phyloP scores from a whole-genome alignment of 352 stramenopile genomes.

The Aphanomyces invadans region DNA sequence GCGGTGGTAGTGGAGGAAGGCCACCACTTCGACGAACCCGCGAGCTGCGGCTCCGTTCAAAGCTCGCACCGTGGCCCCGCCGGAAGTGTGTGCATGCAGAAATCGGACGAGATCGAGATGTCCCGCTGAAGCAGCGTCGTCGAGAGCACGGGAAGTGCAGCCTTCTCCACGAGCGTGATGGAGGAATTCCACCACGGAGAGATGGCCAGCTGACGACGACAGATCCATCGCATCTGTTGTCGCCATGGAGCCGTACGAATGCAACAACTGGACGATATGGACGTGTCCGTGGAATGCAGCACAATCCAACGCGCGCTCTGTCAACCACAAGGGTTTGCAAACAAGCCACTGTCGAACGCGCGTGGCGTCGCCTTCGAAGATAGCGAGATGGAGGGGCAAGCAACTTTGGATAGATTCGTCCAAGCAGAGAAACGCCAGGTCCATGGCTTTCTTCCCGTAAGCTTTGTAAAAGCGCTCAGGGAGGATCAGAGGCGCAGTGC shows the following conservation, averaged over 20 bases:
- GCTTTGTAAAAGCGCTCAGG: slow-evolving; percentile 8
- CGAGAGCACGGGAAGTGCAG: slow-evolving; percentile 28
- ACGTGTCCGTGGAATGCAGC: slow-evolving; percentile 9
- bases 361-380: slow-evolving; percentile 12
- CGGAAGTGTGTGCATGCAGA: slow-evolving; percentile 3
- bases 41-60: slow-evolving; percentile 10
- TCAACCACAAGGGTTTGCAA: slow-evolving; percentile 12
- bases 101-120: slow-evolving; percentile 12
- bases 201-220: slow-evolving; percentile 2
- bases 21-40: slow-evolving; percentile 1
- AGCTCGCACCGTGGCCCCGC: background rate
- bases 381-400: slow-evolving; percentile 10
- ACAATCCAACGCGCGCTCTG: slow-evolving; percentile 11
- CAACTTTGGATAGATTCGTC: background rate
- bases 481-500: background rate
- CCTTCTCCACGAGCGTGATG: slow-evolving; percentile 25
- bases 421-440: slow-evolving; percentile 12
- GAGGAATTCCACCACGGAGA: slow-evolving; percentile 6
- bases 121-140: background rate
- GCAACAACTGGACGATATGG: slow-evolving; percentile 9
- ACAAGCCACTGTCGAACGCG: background rate
- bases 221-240: slow-evolving; percentile 8
- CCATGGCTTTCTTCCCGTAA: slow-evolving; percentile 12
- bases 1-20: slow-evolving; percentile 17
- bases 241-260: background rate